A percentile compares a stretch with the other conserved stretches of the same genome.
Conservation (phyloP, 78 protist species). For the slime mould (Dictyostelium discoideum) region dicty_2.7 NC_007088.5:3781001-3781500, state of each 20-base stretch:
- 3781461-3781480: conserved; percentile 82
- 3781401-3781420: conserved; percentile 76
- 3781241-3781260: conserved; percentile 58
- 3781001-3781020: no score
- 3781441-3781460: conserved; percentile 68
- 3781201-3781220: no score
- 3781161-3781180: no score
- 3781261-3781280: conserved; percentile 32
- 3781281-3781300: background rate
- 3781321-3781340: background rate
- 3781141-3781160: no score
- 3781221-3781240: background rate
- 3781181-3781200: no score
- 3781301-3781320: background rate
- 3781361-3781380: conserved; percentile 30
- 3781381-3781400: conserved; percentile 72
- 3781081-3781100: no score
- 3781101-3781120: no score
- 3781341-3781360: background rate
- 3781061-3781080: no score
- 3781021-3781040: no score
- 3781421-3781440: conserved; percentile 78
- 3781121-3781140: no score
- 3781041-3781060: no score
- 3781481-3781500: conserved; percentile 55